phyloP scores from a whole-genome alignment of 331 rosid species.

The Spiraea crenata region DNA sequence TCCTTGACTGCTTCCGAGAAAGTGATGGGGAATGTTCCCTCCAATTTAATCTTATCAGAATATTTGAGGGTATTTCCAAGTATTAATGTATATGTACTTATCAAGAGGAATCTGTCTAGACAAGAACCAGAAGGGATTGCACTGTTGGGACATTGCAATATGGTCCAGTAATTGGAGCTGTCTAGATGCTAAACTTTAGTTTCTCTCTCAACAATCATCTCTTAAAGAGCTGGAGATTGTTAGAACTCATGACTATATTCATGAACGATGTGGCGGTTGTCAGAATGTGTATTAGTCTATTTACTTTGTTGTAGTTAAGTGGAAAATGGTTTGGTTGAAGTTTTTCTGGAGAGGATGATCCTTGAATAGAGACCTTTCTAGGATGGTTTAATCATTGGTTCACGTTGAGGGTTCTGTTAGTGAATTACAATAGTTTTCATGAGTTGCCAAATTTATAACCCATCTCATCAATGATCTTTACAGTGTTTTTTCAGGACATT shows the following conservation, averaged over 20 bases:
- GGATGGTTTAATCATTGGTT: not conserved
- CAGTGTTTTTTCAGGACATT: slow-evolving; percentile 75
- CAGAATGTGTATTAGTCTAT: not conserved
- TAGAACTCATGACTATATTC: too few species aligned
- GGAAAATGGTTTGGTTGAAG: not conserved
- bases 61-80: not conserved
- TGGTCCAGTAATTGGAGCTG: too few species aligned
- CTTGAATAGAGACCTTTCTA: not conserved
- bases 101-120: too few species aligned
- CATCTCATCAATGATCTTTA: slow-evolving; percentile 21
- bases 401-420: not conserved
- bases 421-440: not conserved
- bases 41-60: not conserved
- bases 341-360: not conserved
- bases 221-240: not conserved
- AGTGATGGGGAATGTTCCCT: not conserved
- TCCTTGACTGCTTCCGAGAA: not conserved
- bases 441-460: not conserved
- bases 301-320: too few species aligned
- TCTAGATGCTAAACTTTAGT: too few species aligned
- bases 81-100: too few species aligned
- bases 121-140: too few species aligned
- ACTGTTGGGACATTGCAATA: too few species aligned
- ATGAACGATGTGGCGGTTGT: too few species aligned
- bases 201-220: not conserved